These are phyloP conservation scores for Penicillium atrosanguineum DNA, from an alignment of 495 filamentous ascomycete species.

Conservation along the genomic window DNA sequence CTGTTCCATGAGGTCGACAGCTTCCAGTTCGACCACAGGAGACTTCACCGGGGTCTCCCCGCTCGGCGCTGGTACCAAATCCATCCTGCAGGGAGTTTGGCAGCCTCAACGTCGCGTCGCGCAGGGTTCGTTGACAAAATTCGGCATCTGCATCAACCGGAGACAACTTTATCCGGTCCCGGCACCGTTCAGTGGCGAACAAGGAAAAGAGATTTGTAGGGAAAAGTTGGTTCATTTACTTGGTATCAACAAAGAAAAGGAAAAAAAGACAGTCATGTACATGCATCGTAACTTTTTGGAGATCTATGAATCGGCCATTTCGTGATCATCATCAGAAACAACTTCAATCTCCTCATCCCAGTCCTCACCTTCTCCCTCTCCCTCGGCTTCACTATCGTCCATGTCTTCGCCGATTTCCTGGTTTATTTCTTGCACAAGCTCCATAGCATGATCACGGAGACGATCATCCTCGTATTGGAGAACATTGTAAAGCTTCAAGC, in stretches of 20 bases:
- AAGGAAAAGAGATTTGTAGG: slow-evolving; percentile 6
- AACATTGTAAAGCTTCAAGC: slow-evolving; percentile 45
- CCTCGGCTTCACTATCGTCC: slow-evolving; percentile 46
- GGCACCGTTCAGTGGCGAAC: slow-evolving; percentile 17
- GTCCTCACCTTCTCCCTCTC: slow-evolving; percentile 47
- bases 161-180: slow-evolving; percentile 36
- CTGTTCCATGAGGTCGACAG: slow-evolving; percentile 34
- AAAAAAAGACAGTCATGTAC: slow-evolving; percentile 23
- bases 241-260: slow-evolving; percentile 36
- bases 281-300: slow-evolving; percentile 17
- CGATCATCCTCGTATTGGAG: slow-evolving; percentile 54
- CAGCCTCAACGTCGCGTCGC: slow-evolving; percentile 35
- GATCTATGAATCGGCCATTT: slow-evolving; percentile 48
- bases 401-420: slow-evolving; percentile 55
- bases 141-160: slow-evolving; percentile 31
- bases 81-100: slow-evolving; percentile 41
- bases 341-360: slow-evolving; percentile 39
- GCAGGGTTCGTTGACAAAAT: slow-evolving; percentile 34
- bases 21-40: slow-evolving; percentile 46
- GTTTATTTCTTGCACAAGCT: slow-evolving; percentile 57
- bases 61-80: slow-evolving; percentile 41
- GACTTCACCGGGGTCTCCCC: slow-evolving; percentile 40
- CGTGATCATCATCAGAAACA: slow-evolving; percentile 46
- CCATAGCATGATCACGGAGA: slow-evolving; percentile 50
- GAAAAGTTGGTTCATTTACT: slow-evolving; percentile 6